Conservation (phyloP, 805 yeast genomes). For the Candida adriatica region DNA sequence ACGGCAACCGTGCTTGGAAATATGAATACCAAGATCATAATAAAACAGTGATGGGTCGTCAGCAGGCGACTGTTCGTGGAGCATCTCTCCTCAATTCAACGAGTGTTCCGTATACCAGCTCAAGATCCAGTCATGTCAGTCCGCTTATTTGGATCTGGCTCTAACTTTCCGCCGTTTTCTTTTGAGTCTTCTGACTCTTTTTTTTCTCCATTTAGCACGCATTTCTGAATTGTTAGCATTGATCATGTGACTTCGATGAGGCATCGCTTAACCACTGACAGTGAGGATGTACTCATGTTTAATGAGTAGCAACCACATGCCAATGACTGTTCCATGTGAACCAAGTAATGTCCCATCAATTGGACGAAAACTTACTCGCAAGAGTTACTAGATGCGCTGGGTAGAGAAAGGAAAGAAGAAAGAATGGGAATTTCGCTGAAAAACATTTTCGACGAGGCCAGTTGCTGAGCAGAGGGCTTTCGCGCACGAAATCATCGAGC, state of each 20-base stretch:
- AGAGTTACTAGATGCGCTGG: slow-evolving; percentile 18
- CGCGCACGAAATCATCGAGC: slow-evolving; percentile 1
- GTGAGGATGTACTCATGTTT: too few species aligned
- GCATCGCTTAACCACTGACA: too few species aligned
- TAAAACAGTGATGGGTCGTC: slow-evolving; percentile 3
- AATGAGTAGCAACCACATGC: too few species aligned
- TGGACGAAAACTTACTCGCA: slow-evolving; percentile 15
- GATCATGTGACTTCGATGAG: too few species aligned
- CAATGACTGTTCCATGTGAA: too few species aligned
- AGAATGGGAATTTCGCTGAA: slow-evolving; percentile 17
- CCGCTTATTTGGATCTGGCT: slow-evolving; percentile 98
- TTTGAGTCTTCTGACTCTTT: slow-evolving; percentile 99
- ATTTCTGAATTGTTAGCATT: too few species aligned
- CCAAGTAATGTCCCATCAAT: too few species aligned
- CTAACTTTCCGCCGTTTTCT: slow-evolving; percentile 99
- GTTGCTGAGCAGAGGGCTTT: too few species aligned
- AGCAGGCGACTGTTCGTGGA: too few species aligned
- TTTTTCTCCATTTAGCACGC: slow-evolving; percentile 99
- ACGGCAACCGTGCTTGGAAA: background rate
- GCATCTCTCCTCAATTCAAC: too few species aligned
- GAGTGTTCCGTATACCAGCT: too few species aligned
- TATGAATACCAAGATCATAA: slow-evolving; percentile 3
- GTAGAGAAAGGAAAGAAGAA: slow-evolving; percentile 7
- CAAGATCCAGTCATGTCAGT: slow-evolving; percentile 22
- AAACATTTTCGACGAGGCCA: too few species aligned